phyloP scores from a whole-genome alignment of 148 eudicot species.

The Nyssa sinensis region DNA sequence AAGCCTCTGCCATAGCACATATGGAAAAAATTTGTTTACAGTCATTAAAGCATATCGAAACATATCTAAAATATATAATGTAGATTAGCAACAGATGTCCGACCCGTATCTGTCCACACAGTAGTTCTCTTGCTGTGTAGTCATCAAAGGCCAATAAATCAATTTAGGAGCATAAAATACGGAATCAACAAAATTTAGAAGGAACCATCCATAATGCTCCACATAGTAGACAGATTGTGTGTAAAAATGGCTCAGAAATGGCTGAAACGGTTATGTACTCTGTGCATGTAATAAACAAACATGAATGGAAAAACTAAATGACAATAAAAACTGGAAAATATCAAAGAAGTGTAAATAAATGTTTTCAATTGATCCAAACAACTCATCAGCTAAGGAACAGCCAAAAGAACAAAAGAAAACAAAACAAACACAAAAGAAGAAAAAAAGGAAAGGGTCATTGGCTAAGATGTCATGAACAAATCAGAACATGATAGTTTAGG shows the following conservation, averaged over 20 bases:
- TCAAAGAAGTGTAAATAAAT: no score
- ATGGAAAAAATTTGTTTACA: no score
- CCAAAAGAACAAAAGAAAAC: no score
- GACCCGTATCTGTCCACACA: conserved; percentile 96
- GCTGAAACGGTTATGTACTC: background rate
- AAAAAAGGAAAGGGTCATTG: no score
- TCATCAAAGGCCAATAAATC: conserved; percentile 78
- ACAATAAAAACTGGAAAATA: no score
- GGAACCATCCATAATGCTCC: conserved; percentile 55
- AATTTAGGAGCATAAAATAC: conserved; percentile 60
- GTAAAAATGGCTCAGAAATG: background rate
- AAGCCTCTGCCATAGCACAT: no score
- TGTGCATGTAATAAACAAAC: background rate
- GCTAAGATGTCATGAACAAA: no score
- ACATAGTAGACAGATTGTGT: background rate
- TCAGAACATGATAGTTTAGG: no score
- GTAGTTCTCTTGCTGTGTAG: conserved; percentile 63
- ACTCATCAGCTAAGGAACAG: no score
- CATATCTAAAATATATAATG: no score
- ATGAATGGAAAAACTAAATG: background rate
- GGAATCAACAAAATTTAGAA: conserved; percentile 57
- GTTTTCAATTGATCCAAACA: no score
- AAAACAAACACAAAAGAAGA: no score
- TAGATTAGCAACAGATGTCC: conserved; percentile 21
- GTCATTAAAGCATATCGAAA: background rate